These are phyloP conservation scores for Plantago lanceolata DNA, from an alignment of 305 asterid species.

Conservation along the genomic window DNA sequence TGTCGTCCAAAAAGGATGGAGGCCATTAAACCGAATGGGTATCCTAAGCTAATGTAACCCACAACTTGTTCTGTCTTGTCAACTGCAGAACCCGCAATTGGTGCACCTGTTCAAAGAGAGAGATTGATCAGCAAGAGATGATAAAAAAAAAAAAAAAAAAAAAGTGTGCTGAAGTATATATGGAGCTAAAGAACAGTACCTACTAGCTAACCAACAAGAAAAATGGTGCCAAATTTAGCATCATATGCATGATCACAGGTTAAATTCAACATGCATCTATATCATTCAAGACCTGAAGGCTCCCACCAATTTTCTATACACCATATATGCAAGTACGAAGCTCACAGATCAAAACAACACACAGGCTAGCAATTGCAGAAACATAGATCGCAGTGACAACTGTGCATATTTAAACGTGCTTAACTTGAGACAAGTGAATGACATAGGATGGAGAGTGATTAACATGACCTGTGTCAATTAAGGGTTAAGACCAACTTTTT, in stretches of 20 bases:
- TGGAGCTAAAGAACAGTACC: background rate
- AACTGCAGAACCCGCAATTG: constrained; percentile 58
- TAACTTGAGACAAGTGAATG: too few species aligned
- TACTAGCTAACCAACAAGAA: too few species aligned
- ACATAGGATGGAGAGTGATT: too few species aligned
- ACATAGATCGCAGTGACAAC: too few species aligned
- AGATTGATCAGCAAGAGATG: background rate
- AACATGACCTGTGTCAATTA: too few species aligned
- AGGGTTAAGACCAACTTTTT: too few species aligned
- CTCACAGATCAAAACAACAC: background rate
- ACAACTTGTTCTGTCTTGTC: constrained; percentile 41
- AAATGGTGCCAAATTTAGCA: too few species aligned
- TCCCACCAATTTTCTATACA: too few species aligned
- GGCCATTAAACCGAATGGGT: constrained; percentile 45
- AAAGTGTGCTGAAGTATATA: background rate
- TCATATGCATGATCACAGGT: too few species aligned
- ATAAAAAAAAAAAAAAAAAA: constrained; percentile 5
- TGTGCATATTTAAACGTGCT: too few species aligned
- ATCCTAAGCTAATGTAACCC: constrained; percentile 49
- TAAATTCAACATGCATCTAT: too few species aligned
- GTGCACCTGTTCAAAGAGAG: constrained; percentile 41
- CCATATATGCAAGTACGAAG: background rate
- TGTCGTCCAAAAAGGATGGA: constrained; percentile 55
- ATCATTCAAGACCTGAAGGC: too few species aligned
- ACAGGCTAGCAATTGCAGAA: background rate